Evolutionary conservation across 176 grass and related monocot species (phyloP), one percentile per base, ranked within the genome.

Genomic region (Alloteropsis semialata): DNA sequence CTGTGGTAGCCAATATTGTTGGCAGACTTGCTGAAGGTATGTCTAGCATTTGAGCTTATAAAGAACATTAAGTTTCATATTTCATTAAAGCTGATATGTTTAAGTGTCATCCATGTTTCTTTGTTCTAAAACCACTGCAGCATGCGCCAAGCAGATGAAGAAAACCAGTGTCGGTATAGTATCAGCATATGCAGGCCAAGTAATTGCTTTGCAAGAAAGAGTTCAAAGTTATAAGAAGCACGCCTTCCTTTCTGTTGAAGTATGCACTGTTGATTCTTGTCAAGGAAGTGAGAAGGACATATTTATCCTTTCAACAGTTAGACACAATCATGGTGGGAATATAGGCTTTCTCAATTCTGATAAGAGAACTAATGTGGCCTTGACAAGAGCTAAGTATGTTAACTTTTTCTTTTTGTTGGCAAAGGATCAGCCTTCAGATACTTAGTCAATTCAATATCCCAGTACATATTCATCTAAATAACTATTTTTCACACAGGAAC

Each of bases 281-380:
- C 89, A 91, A 81, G 89, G 89, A 42, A 74, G 50, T 38, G 84
- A 86, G n/a, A 84, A 84, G 36, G 88, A 90, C 6, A 68, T 86
- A 27, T 82, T 90, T 50, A 77, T 90, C n/a, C 76, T 90, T 75
- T 90, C 84, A 60, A 86, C 88, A 63, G 84, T 86, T 49, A 85
- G 88, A 22, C 37, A n/a, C 62, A 87, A 91, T 83, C 22, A 18
- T 54, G 55, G 32, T 62, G 69, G 89, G 37, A n/a, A 41, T 8
- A 37, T 84, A 22, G 89, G 81, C 34, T 91, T 91, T 79, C 16
- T 91, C 10, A 17, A 37, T 50, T 81, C 22, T 48, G 58, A 83
- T 67, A 25, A 54, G 72, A 61, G 89, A 54, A 49, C 77, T 53
- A 91, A 91, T 87, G 89, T 87, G 57, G 74, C 84, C 34, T 46